Conservation (phyloP, 495 filamentous ascomycete species). For the Daldinia vernicosa region DNA sequence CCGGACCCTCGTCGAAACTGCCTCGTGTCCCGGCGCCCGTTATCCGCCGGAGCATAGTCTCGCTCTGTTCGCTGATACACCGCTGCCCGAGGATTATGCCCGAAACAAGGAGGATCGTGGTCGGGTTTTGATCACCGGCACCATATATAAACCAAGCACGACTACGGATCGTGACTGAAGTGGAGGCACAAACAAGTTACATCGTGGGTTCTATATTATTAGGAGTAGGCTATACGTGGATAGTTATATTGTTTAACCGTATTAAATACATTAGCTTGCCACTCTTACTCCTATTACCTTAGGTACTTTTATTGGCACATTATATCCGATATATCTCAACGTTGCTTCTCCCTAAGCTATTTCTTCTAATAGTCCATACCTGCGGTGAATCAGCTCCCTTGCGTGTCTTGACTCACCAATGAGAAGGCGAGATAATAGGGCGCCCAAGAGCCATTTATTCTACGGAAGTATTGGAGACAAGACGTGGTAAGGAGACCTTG, state of each 20-base stretch:
- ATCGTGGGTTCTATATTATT: background rate
- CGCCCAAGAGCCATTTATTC: too few species aligned
- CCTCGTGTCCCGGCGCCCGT: slow-evolving; percentile 17
- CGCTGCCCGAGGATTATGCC: slow-evolving; percentile 15
- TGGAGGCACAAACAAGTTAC: background rate
- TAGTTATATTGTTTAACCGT: background rate
- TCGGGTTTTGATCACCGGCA: background rate
- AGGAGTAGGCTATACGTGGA: background rate
- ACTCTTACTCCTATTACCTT: background rate
- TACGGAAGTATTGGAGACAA: too few species aligned
- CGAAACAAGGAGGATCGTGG: background rate
- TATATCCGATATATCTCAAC: too few species aligned
- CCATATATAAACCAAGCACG: background rate
- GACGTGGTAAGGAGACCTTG: too few species aligned
- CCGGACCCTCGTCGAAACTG: slow-evolving; percentile 22
- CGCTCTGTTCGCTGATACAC: slow-evolving; percentile 30
- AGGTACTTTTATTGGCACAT: too few species aligned
- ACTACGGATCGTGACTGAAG: background rate
- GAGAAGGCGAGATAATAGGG: too few species aligned
- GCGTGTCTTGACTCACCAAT: too few species aligned
- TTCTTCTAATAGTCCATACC: too few species aligned
- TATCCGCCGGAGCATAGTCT: slow-evolving; percentile 15
- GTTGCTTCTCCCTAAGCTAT: too few species aligned
- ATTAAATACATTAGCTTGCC: background rate
- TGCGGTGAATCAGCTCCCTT: too few species aligned